Base-by-base conservation (phyloP, 768 basidiomycete species). In the Clitopilus hobsonii region DNA sequence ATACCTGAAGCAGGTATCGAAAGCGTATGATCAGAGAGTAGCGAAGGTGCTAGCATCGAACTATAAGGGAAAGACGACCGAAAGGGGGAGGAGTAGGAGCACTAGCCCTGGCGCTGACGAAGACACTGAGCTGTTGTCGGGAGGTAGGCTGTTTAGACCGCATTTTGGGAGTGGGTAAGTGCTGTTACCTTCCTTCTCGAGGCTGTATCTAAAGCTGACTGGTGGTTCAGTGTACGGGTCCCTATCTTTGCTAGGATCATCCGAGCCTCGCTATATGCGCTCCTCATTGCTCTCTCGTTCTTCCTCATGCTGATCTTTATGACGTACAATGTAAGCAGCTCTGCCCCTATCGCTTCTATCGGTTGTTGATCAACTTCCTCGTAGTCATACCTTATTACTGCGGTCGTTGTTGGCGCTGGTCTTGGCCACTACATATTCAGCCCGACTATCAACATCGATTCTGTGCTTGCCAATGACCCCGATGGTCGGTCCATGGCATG, bases 251-350 rank as follows among this genome's bases (percentile, higher is more conserved):
- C 76, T 36, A 83, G 87, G 22, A 57, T 76, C n/a, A 61, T 85
- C 41, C 79, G 91, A 23, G 88, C 91, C 5, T 61, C 67, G 1
- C 66, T 92, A 30, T 96, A 95, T 62, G 91, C 86, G n/a, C 69
- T 76, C 3, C 83, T 83, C 2, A 83, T 93, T 20, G 86, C 87
- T 68, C 68, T 93, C 56, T 90, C 90, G 29, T 90, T 89, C 77
- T 91, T 92, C 81, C 82, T 93, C 66, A 97, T 97, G 94, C 75
- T 97, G 55, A 85, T 96, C 36, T 94, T 93, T 71, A 96, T 97
- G 94, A 96, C 94, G 4, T 97, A 95, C 73, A 97, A 97, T 60
- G 91, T 93, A 56, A 64, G 89, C 73, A 22, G 36, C 24, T 36
- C 29, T 54, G n/a, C n/a, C n/a, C 30, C 20, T 52, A 20, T 49